Conservation (phyloP, 768 basidiomycete species). For the Leccinum subtestaceum region DNA sequence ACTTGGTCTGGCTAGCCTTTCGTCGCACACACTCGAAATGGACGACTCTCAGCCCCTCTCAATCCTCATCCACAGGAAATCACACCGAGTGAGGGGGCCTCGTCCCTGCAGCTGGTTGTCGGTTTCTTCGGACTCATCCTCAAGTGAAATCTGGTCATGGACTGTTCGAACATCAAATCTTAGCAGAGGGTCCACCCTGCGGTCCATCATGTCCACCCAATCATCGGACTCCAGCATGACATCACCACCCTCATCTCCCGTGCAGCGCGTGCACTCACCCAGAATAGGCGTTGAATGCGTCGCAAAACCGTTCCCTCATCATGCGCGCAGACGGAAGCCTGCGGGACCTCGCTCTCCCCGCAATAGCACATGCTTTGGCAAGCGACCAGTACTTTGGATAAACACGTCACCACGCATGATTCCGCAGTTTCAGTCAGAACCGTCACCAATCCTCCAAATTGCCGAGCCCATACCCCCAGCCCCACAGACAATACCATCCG, state of each 20-base stretch:
- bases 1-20: not conserved
- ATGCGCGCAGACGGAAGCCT: conserved; percentile 22
- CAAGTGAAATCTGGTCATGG: conserved; percentile 22
- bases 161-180: conserved; percentile 3
- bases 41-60: conserved; percentile 9
- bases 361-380: conserved; percentile 1
- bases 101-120: conserved; percentile 30
- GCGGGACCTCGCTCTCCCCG: conserved; percentile 27
- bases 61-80: conserved; percentile 7
- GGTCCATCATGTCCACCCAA: conserved; percentile 14
- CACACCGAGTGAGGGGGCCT: conserved; percentile 26
- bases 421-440: conserved; percentile 7
- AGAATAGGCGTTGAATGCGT: conserved; percentile 5
- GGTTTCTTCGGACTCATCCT: conserved; percentile 13
- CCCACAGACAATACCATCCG: conserved; percentile 4
- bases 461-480: not conserved
- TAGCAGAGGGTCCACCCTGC: conserved; percentile 14
- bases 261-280: conserved; percentile 5
- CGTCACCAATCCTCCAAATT: conserved; percentile 3
- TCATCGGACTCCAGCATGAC: conserved; percentile 15
- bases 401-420: conserved; percentile 11
- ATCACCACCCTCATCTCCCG: conserved; percentile 13
- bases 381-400: conserved; percentile 17
- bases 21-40: conserved; percentile 8
- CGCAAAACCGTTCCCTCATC: not conserved